These are phyloP conservation scores for Diplodia corticola DNA, from an alignment of 2,329 filamentous ascomycete genomes.

Conservation along the genomic window DNA sequence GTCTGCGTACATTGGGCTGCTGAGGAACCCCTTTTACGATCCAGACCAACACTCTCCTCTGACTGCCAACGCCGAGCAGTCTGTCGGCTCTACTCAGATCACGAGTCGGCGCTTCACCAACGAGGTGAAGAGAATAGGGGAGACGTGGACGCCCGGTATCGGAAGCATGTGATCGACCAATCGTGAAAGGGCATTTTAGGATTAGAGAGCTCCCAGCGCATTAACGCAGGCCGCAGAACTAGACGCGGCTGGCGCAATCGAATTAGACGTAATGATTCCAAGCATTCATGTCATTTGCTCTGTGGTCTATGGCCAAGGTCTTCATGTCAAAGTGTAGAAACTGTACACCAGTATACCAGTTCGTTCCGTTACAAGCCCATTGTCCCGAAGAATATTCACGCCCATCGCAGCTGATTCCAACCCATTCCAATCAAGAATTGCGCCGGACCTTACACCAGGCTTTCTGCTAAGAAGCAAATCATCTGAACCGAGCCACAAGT, in stretches of 20 bases:
- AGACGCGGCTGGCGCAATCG: background rate
- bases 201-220: background rate
- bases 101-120: conserved; percentile 76
- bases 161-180: conserved; percentile 52
- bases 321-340: background rate
- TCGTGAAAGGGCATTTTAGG: background rate
- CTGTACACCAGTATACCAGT: background rate
- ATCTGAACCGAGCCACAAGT: background rate
- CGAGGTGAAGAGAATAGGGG: conserved; percentile 83
- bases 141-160: conserved; percentile 77
- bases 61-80: conserved; percentile 46
- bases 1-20: conserved; percentile 80
- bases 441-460: conserved; percentile 2
- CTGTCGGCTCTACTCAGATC: conserved; percentile 63
- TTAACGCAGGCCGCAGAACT: background rate
- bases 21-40: conserved; percentile 94
- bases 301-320: background rate
- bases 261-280: background rate
- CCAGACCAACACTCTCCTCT: conserved; percentile 78
- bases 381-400: background rate
- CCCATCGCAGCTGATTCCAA: background rate
- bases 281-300: background rate
- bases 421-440: background rate
- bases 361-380: background rate
- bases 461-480: background rate